Evolutionary conservation across 345 rosid species (phyloP).

Genomic region (Alliaria petiolata): DNA sequence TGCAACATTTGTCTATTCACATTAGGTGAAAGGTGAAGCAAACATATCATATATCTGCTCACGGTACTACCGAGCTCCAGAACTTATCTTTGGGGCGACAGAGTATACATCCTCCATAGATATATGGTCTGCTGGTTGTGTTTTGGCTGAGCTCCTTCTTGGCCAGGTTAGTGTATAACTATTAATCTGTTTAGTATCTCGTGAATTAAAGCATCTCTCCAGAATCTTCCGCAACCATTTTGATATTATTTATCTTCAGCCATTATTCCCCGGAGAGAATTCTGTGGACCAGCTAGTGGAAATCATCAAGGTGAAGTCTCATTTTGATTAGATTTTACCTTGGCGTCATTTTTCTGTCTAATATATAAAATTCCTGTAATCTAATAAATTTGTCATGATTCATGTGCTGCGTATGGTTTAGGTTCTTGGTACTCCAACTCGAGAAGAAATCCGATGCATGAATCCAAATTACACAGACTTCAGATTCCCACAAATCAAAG

Average conservation of each 20-base stretch:
- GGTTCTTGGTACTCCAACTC: conserved; percentile 94
- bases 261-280: conserved; percentile 79
- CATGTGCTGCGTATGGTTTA: conserved; percentile 29
- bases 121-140: conserved; percentile 95
- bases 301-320: conserved; percentile 56
- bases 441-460: conserved; percentile 93
- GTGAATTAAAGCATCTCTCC: background rate
- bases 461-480: conserved; percentile 80
- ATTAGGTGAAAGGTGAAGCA: conserved; percentile 74
- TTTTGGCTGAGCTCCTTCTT: conserved; percentile 80
- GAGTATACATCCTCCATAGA: conserved; percentile 81
- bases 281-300: conserved; percentile 86
- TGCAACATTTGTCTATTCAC: background rate
- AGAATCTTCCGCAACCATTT: background rate
- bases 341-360: background rate
- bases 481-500: conserved; percentile 74
- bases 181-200: background rate
- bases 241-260: conserved; percentile 36
- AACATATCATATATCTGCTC: conserved; percentile 86
- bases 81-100: conserved; percentile 77
- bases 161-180: conserved; percentile 52
- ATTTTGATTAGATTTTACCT: background rate
- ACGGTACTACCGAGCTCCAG: conserved; percentile 87
- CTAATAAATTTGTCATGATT: background rate
- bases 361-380: background rate